Evolutionary conservation across 345 rosid genomes (phyloP).

Genomic region (Hibiscus mutabilis): DNA sequence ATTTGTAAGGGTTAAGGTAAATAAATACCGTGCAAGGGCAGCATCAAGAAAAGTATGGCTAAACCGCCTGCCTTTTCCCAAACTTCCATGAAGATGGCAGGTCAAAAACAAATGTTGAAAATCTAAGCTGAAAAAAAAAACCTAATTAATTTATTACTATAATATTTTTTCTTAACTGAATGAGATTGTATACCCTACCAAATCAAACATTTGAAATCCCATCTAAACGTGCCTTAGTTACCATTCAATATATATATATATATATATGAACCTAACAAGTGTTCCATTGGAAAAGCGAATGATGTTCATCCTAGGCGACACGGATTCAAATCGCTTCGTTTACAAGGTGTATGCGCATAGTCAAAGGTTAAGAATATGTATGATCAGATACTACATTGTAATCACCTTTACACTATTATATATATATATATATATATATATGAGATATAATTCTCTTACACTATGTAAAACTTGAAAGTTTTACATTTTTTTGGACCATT

Average conservation of each 20-base stretch:
- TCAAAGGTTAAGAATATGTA: no score
- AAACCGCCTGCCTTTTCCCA: constrained; percentile 30
- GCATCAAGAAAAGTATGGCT: constrained; percentile 40
- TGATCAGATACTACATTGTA: no score
- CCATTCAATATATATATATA: neutral
- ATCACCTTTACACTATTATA: no score
- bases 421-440: no score
- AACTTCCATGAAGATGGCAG: constrained; percentile 41
- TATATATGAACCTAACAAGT: no score
- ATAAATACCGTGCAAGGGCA: constrained; percentile 40
- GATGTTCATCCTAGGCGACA: no score
- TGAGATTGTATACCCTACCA: constrained; percentile 47
- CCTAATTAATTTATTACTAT: neutral
- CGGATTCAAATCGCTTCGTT: no score
- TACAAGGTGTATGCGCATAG: no score
- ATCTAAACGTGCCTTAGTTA: constrained; percentile 23
- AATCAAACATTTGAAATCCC: constrained; percentile 35
- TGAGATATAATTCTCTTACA: no score
- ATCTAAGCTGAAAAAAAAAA: neutral
- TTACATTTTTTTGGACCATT: no score
- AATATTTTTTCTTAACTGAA: constrained; percentile 32
- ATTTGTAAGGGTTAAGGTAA: constrained; percentile 26
- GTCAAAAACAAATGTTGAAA: constrained; percentile 38
- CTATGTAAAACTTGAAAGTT: no score
- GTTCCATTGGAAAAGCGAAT: no score